phyloP scores from a whole-genome alignment of 2,329 filamentous ascomycete genomes.

The Microsporum canis region DNA sequence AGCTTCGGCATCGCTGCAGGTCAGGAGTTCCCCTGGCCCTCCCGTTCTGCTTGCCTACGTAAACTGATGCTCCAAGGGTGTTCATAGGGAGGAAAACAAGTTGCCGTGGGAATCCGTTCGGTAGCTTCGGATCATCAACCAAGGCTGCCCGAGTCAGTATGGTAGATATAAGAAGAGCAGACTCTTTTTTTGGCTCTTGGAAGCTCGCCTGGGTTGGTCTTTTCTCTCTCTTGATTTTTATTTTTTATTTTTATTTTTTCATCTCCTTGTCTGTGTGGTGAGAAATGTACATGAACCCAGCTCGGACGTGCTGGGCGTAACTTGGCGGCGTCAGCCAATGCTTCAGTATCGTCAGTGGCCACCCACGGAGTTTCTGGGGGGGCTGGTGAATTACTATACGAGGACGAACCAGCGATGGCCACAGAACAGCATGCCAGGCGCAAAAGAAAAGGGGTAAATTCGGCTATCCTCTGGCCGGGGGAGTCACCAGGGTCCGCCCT shows the following conservation, averaged over 20 bases:
- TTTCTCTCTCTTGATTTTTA: neutral
- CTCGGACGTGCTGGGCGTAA: neutral
- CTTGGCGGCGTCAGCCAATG: constrained; percentile 3
- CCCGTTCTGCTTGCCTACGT: neutral
- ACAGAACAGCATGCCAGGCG: neutral
- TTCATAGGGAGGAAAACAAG: neutral
- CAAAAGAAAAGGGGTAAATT: constrained; percentile 3
- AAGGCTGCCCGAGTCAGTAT: constrained; percentile 1
- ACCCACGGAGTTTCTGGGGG: neutral
- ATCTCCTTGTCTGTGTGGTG: too few species aligned
- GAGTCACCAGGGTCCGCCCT: neutral
- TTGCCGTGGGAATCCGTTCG: neutral
- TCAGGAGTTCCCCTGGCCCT: neutral
- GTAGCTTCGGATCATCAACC: constrained; percentile 6
- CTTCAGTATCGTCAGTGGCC: neutral
- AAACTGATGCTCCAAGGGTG: neutral
- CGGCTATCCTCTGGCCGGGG: neutral
- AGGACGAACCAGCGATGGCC: neutral
- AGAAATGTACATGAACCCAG: neutral
- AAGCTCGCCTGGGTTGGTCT: neutral
- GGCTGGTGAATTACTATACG: neutral
- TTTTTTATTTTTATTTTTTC: neutral
- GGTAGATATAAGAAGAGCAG: neutral
- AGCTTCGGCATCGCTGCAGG: neutral
- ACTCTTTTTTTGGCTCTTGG: neutral